phyloP scores from a whole-genome alignment of 768 basidiomycete genomes.

The Leccinum arenicola region DNA sequence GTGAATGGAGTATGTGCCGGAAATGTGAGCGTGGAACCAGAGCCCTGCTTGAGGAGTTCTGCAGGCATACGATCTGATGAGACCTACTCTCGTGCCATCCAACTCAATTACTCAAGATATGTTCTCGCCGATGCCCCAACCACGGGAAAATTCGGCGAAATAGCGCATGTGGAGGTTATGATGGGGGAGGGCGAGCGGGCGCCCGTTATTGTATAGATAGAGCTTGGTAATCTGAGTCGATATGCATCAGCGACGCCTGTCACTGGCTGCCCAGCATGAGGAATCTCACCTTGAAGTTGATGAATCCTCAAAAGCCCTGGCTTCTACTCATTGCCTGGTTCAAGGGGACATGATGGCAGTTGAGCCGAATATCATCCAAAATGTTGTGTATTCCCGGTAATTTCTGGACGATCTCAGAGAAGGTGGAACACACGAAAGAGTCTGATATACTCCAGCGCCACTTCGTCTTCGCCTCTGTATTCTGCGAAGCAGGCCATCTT shows the following conservation, averaged over 20 bases:
- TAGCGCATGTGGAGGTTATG: constrained; percentile 82
- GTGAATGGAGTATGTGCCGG: constrained; percentile 33
- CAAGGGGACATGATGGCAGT: constrained; percentile 83
- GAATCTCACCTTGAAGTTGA: constrained; percentile 75
- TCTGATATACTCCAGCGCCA: constrained; percentile 77
- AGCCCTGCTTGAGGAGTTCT: constrained; percentile 81
- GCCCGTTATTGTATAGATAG: constrained; percentile 89
- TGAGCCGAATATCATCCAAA: constrained; percentile 87
- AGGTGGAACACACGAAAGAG: background rate
- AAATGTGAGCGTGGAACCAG: constrained; percentile 56
- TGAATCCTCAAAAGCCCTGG: constrained; percentile 95
- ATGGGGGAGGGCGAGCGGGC: constrained; percentile 74
- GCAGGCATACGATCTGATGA: constrained; percentile 64
- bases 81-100: constrained; percentile 87
- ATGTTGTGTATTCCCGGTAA: constrained; percentile 86
- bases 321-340: constrained; percentile 98
- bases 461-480: constrained; percentile 88
- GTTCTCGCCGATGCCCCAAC: constrained; percentile 96
- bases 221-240: constrained; percentile 74
- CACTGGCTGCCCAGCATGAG: background rate
- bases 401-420: constrained; percentile 52
- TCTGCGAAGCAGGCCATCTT: constrained; percentile 91
- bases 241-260: background rate
- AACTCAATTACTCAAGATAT: constrained; percentile 97
- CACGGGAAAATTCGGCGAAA: constrained; percentile 82